phyloP scores from a whole-genome alignment of 192 early-diverging fungal genomes.

The Rhizophagus prolifer region DNA sequence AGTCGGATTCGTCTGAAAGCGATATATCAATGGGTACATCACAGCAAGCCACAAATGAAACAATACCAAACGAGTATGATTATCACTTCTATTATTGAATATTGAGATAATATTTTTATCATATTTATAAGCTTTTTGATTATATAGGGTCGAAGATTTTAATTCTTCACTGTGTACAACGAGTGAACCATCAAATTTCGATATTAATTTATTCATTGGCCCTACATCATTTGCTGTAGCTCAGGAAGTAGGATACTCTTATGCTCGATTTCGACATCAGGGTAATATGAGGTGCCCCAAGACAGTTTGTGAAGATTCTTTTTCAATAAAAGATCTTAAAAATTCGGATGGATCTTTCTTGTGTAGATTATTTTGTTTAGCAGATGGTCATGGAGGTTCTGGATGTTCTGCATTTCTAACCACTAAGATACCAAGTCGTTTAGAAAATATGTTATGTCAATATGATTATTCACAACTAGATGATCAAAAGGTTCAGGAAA shows the following conservation, averaged over 20 bases:
- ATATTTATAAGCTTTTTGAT: background rate
- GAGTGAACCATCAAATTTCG: conserved; percentile 30
- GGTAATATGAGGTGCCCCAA: conserved; percentile 50
- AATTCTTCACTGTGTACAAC: conserved; percentile 17
- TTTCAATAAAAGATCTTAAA: conserved; percentile 47
- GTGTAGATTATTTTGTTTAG: conserved; percentile 52
- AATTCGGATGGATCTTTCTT: conserved; percentile 32
- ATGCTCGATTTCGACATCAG: conserved; percentile 53
- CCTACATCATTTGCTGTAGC: conserved; percentile 51
- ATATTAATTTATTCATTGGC: conserved; percentile 42
- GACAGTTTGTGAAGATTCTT: conserved; percentile 55
- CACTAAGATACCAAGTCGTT: conserved; percentile 41
- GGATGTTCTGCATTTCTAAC: conserved; percentile 56
- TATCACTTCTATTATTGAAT: background rate
- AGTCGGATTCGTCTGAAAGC: background rate
- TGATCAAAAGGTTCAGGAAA: conserved; percentile 37
- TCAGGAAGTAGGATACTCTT: conserved; percentile 60
- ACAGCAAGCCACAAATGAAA: background rate
- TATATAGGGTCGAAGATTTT: background rate
- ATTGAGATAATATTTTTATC: no score
- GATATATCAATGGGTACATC: background rate
- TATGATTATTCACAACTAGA: conserved; percentile 41
- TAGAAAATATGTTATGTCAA: conserved; percentile 46
- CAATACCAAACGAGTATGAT: background rate
- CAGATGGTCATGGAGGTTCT: conserved; percentile 60